Base-by-base conservation (phyloP, 2,329 filamentous ascomycete species). In the Trichoderma afroharzianum region DNA sequence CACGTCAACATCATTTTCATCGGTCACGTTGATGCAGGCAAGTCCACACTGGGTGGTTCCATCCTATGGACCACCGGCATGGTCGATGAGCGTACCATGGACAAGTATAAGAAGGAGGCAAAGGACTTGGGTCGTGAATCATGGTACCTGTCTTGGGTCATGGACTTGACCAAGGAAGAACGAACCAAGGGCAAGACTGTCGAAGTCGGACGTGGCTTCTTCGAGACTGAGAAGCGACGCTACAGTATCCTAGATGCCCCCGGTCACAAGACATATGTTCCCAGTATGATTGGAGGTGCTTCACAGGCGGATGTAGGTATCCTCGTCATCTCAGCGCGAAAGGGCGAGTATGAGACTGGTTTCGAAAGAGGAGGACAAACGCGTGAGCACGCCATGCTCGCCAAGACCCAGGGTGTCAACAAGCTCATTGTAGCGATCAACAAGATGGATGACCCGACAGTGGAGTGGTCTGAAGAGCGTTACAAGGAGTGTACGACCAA, bases 361-460 rank as follows among this genome's bases (percentile, higher is more conserved):
- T 99, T 99, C 81, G 96, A 99, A 86, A 80, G 94, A 85, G 96
- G 96, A 74, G 95, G 96, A 47, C 96, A 99, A 83, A 99, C 96
- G 68, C 90, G 96, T 80, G 96, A 99, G 88, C 95, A 98, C 83
- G 96, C 97, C 71, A 94, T 99, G 86, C 88, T 99, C 80, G 97
- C 97, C 76, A 97, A 98, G 85, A 99, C 97, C 1, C 95, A 97
- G 81, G 96, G 96, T 83, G 96, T 99, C 72, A 97, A 97, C 87
- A 98, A 98, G 85, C 88, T 99, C 70, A 87, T 98, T 59, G 91
- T 99, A 33, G 96, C 88, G 68, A 95, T 98, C 80, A 99, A 99
- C 89, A 99, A 99, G 88, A 99, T 99, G 97, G 96, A 99, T 80
- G 96, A 99, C 80, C 86, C 92, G 12, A 99, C 96, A 3, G 97